phyloP scores from a whole-genome alignment of 2,329 filamentous ascomycete species.

The Pseudogymnoascus pannorum region DNA sequence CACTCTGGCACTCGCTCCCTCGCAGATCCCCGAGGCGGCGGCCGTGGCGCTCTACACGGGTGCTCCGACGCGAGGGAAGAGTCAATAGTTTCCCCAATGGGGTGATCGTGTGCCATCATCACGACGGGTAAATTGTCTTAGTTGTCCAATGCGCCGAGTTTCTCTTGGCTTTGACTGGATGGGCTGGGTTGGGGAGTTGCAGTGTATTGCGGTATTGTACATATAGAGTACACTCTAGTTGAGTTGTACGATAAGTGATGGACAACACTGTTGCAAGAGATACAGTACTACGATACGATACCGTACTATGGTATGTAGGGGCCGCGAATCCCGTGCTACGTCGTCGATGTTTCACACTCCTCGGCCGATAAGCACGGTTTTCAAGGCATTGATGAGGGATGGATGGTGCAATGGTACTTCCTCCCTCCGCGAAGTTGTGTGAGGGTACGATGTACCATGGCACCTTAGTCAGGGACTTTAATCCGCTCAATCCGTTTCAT shows the following conservation, averaged over 20 bases:
- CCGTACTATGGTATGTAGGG: background rate
- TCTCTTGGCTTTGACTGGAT: background rate
- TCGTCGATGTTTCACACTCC: background rate
- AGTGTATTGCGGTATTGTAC: too few relatives aligned
- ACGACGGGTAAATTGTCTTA: slow-evolving; percentile 3
- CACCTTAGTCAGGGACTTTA: background rate
- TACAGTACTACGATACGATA: background rate
- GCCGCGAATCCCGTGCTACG: slow-evolving; percentile 7
- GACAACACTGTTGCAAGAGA: too few relatives aligned
- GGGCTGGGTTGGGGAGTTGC: too few relatives aligned
- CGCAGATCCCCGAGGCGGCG: background rate
- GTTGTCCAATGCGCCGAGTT: background rate
- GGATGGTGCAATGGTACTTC: background rate
- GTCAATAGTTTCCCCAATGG: background rate
- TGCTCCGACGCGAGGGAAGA: background rate
- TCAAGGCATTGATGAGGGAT: background rate
- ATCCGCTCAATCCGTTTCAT: background rate
- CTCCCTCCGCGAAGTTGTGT: too few relatives aligned
- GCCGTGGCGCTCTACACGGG: too few relatives aligned
- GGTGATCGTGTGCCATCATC: slow-evolving; percentile 7
- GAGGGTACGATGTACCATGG: background rate
- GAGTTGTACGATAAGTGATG: too few relatives aligned
- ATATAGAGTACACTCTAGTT: too few relatives aligned
- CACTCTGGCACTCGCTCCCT: too few relatives aligned
- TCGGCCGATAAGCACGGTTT: background rate